Base-by-base conservation (phyloP, 495 filamentous ascomycete species). In the Penicillium turbatum region DNA sequence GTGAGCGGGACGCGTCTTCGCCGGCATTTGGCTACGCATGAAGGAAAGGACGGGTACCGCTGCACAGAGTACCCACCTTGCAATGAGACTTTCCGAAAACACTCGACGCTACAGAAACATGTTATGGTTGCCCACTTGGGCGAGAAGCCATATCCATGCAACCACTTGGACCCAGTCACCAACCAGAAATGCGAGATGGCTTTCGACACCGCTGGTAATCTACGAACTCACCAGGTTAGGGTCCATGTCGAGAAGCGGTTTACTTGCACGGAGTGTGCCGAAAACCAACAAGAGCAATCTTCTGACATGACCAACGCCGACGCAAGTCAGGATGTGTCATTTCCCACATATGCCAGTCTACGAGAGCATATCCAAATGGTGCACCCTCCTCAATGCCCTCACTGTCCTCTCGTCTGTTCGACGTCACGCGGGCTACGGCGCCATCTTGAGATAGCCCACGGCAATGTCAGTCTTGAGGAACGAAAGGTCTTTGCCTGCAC, bases 81-180 rank as follows among this genome's bases (percentile, higher is more conserved):
- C 64, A 74, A 81, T 31, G 80, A 86, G 66, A 82, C 80, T 12
- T 98, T 97, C 69, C 81, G 93, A 37, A 97, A 97, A 66, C 87
- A 91, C 61, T 81, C 86, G 48, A 96, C 90, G 2, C 79, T 98
- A 10, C 83, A 90, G 59, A 82, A 86, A 15, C 93, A 98, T 68
- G 83, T 97, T 44, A 78, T 81, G 17, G 75, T 78, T 0, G 80
- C 78, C 2, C 93, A 98, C 65, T 74, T 92, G 19, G 74, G 84
- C 6, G 65, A 80, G 52, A 77, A 84, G 17, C 81, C 89, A 1
- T 95, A 82, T 55, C 71, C 76, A 2, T 97, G 92, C 67, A 67
- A 69, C 9, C 63, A 80, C 51, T 61, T 79, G 35, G 79, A 87
- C 58, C 68, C 72, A n/a, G 68, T 69, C 19, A 83, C 83, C 7